Conservation (phyloP, 2,329 filamentous ascomycete species). For the Monosporascus sp. region DNA sequence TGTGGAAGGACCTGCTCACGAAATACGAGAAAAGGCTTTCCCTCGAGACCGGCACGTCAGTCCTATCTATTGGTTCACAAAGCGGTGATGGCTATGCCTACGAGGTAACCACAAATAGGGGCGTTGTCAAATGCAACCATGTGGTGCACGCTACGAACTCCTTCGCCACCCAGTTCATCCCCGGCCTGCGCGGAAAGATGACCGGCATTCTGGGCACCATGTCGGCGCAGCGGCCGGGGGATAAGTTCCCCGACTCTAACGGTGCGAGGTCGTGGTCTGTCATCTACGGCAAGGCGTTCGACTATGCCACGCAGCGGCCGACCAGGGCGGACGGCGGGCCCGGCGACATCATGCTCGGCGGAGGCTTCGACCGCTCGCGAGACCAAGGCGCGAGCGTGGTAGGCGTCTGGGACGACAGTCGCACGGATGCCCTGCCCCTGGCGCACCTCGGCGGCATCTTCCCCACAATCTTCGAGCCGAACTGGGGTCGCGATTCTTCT, state of each 20-base stretch:
- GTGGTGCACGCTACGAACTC: constrained; percentile 56
- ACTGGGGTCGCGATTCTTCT: constrained; percentile 24
- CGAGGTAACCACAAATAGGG: constrained; percentile 38
- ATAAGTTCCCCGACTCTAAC: constrained; percentile 24
- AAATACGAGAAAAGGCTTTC: constrained; percentile 13
- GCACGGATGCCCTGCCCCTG: constrained; percentile 32
- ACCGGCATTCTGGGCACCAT: constrained; percentile 43
- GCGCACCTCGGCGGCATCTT: constrained; percentile 38
- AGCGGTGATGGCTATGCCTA: constrained; percentile 27
- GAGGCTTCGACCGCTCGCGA: constrained; percentile 40
- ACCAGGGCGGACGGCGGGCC: constrained; percentile 16
- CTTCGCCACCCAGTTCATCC: constrained; percentile 45
- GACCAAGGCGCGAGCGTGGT: constrained; percentile 39
- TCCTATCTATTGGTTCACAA: constrained; percentile 32
- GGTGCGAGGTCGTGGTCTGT: constrained; percentile 45
- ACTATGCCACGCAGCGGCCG: constrained; percentile 46
- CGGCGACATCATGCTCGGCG: constrained; percentile 49
- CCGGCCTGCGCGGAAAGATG: constrained; percentile 40
- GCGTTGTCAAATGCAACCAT: constrained; percentile 39
- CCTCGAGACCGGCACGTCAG: constrained; percentile 11
- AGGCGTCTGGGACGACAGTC: constrained; percentile 41
- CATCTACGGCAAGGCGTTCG: constrained; percentile 40
- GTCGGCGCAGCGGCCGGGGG: constrained; percentile 42
- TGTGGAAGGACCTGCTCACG: constrained; percentile 37
- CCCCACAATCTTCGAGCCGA: constrained; percentile 34